Conservation (phyloP, 345 rosid genomes). For the Citropsis articulata region DNA sequence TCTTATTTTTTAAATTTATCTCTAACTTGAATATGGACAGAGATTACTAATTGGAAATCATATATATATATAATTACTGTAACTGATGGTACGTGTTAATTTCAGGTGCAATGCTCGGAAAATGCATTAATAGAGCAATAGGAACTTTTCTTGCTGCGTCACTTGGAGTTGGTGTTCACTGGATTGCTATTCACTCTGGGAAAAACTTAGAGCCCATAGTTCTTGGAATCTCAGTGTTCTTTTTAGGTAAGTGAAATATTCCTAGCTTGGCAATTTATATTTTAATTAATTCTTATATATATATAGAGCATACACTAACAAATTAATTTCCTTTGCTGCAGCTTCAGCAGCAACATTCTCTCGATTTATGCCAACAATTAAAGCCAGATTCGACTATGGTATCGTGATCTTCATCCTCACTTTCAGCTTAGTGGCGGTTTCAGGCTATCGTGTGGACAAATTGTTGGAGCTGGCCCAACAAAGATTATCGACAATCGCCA, state of each 20-base stretch:
- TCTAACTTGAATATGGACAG: accelerated
- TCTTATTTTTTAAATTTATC: too few relatives aligned
- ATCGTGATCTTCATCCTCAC: conserved; percentile 76
- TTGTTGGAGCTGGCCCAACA: conserved; percentile 53
- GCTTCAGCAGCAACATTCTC: conserved; percentile 75
- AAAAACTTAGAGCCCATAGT: conserved; percentile 45
- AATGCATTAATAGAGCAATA: conserved; percentile 58
- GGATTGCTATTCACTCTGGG: conserved; percentile 62
- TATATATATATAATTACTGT: not conserved
- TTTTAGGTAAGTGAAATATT: conserved; percentile 46
- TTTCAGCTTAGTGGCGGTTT: conserved; percentile 66
- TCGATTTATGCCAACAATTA: conserved; percentile 66
- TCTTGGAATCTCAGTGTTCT: conserved; percentile 53
- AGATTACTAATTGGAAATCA: accelerated
- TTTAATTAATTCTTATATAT: not conserved
- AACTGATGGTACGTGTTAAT: not conserved
- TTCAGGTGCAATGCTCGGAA: conserved; percentile 67
- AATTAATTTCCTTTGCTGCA: conserved; percentile 22
- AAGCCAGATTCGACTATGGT: conserved; percentile 75
- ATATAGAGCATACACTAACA: too few relatives aligned
- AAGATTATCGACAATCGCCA: conserved; percentile 58
- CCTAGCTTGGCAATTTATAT: not conserved
- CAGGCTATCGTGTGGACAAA: conserved; percentile 57
- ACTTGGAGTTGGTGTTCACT: conserved; percentile 60
- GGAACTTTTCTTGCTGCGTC: conserved; percentile 69